A percentile compares a stretch with the other conserved stretches of the same genome.
Evolutionary conservation across 305 asterid genomes (phyloP).

Genomic region (Fraxinus sp.): DNA sequence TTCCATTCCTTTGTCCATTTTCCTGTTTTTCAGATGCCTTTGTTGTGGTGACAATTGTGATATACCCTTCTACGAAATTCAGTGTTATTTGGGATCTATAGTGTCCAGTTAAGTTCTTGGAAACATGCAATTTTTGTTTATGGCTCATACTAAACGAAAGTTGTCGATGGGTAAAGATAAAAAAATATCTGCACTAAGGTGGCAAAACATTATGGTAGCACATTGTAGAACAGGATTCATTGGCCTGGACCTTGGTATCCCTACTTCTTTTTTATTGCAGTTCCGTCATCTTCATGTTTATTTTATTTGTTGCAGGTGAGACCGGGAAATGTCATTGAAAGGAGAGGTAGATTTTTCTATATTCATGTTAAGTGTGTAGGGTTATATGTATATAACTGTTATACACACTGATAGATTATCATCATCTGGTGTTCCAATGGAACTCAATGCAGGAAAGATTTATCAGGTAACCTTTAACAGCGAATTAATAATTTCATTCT

Average conservation of each 20-base stretch:
- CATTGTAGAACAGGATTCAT: background rate
- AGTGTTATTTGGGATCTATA: background rate
- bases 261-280: background rate
- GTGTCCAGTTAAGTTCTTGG: background rate
- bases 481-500: background rate
- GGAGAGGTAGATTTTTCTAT: conserved; percentile 63
- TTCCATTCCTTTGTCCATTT: background rate
- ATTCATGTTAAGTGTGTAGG: conserved; percentile 14
- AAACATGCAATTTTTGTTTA: background rate
- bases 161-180: background rate
- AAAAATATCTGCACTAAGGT: background rate
- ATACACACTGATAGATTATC: conserved; percentile 26
- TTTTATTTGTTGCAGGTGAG: conserved; percentile 57
- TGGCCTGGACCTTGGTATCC: background rate
- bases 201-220: background rate
- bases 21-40: background rate
- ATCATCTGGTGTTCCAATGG: conserved; percentile 34
- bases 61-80: background rate
- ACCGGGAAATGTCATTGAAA: conserved; percentile 76
- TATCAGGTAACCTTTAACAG: conserved; percentile 60
- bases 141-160: background rate
- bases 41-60: background rate
- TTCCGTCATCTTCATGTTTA: conserved; percentile 18
- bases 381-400: conserved; percentile 7
- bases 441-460: conserved; percentile 61